Evolutionary conservation across 768 basidiomycete genomes (phyloP).

Genomic region (Boletus huronensis): DNA sequence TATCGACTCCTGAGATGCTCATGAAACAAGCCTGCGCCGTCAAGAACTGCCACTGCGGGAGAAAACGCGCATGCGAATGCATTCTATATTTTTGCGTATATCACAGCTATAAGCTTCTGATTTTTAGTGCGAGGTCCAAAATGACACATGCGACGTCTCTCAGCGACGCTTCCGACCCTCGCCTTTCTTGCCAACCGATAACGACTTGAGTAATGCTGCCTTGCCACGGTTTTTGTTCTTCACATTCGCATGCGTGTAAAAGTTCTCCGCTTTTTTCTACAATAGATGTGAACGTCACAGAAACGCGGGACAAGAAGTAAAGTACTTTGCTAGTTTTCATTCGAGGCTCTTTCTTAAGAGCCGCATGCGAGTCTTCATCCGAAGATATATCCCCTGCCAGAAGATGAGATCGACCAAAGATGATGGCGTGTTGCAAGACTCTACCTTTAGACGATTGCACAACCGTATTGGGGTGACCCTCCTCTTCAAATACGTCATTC

Average conservation of each 20-base stretch:
- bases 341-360: slow-evolving; percentile 59
- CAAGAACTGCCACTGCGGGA: background rate
- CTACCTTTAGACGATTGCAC: slow-evolving; percentile 18
- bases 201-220: slow-evolving; percentile 54
- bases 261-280: slow-evolving; percentile 86
- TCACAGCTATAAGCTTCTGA: slow-evolving; percentile 3
- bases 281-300: slow-evolving; percentile 8
- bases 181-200: slow-evolving; percentile 50
- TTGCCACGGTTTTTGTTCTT: slow-evolving; percentile 82
- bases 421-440: slow-evolving; percentile 3
- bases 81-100: slow-evolving; percentile 14
- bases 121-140: slow-evolving; percentile 10
- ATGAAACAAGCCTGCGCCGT: slow-evolving; percentile 10
- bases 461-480: slow-evolving; percentile 23
- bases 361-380: slow-evolving; percentile 34
- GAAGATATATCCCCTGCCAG: slow-evolving; percentile 28
- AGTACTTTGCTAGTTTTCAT: slow-evolving; percentile 92
- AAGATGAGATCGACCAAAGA: slow-evolving; percentile 7
- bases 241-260: slow-evolving; percentile 80
- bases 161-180: slow-evolving; percentile 38
- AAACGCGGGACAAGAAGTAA: background rate
- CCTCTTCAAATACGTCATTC: slow-evolving; percentile 82
- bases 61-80: slow-evolving; percentile 1
- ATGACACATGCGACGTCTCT: slow-evolving; percentile 16
- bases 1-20: slow-evolving; percentile 20